Evolutionary conservation across 805 yeast species (phyloP).

Genomic region (Candida quercuum): DNA sequence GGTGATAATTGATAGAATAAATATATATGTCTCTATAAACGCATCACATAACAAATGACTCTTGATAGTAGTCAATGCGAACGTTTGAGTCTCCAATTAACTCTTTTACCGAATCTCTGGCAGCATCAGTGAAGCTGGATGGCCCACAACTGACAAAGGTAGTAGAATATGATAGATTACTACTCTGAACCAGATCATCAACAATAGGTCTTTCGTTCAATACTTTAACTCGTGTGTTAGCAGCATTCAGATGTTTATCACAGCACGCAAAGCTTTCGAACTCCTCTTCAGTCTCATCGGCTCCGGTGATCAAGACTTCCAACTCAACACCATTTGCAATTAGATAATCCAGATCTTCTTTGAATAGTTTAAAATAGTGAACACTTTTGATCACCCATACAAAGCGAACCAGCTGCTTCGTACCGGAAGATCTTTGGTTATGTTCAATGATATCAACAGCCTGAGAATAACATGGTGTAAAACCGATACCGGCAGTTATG

Average conservation of each 20-base stretch:
- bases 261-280: conserved; percentile 4
- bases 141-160: conserved; percentile 63
- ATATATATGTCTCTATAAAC: background rate
- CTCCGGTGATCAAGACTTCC: conserved; percentile 14
- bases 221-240: background rate
- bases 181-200: conserved; percentile 7
- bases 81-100: conserved; percentile 27
- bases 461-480: conserved; percentile 45
- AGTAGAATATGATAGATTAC: conserved; percentile 33
- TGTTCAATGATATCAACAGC: conserved; percentile 24
- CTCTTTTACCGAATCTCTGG: conserved; percentile 43
- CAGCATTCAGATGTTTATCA: conserved; percentile 3
- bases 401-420: conserved; percentile 34
- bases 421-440: conserved; percentile 8
- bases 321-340: conserved; percentile 19
- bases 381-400: conserved; percentile 60
- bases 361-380: conserved; percentile 43
- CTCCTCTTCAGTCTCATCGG: background rate
- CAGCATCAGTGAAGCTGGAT: conserved; percentile 46
- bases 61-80: conserved; percentile 27
- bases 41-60: conserved; percentile 22
- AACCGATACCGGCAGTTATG: conserved; percentile 48
- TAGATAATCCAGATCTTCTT: conserved; percentile 36
- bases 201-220: conserved; percentile 13
- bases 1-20: too few relatives aligned